Evolutionary conservation across 495 filamentous ascomycete genomes (phyloP).

Genomic region (Penicillium argentinense): DNA sequence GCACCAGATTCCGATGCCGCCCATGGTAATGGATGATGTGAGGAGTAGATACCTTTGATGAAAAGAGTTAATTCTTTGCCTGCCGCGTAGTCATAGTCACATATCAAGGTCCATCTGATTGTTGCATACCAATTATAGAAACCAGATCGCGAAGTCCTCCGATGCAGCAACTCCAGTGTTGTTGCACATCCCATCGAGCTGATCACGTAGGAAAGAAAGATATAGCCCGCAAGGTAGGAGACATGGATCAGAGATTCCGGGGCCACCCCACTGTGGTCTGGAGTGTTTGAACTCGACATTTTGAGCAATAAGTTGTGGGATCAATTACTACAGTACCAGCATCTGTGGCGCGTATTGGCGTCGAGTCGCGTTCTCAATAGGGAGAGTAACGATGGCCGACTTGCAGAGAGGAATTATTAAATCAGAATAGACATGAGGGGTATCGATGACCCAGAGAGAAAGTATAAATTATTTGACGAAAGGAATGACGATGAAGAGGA

Average conservation of each 20-base stretch:
- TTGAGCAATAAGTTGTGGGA: neutral
- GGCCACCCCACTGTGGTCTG: no score
- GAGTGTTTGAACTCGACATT: constrained; percentile 22
- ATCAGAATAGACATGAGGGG: neutral
- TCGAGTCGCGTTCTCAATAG: neutral
- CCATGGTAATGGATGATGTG: constrained; percentile 73
- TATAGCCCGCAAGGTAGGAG: constrained; percentile 59
- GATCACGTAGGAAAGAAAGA: constrained; percentile 75
- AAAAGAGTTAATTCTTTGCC: neutral
- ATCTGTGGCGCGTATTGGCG: neutral
- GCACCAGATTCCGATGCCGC: constrained; percentile 78
- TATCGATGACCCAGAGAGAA: neutral
- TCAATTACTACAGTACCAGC: neutral
- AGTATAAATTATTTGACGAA: neutral
- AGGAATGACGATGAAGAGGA: neutral
- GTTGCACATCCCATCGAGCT: constrained; percentile 75
- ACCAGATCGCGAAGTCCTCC: constrained; percentile 66
- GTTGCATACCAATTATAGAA: constrained; percentile 64
- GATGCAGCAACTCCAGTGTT: constrained; percentile 79
- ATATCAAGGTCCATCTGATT: neutral
- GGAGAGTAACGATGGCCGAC: neutral
- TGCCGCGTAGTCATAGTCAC: no score
- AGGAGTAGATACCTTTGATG: constrained; percentile 65
- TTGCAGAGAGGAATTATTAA: neutral
- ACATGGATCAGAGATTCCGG: constrained; percentile 12